Conservation (phyloP, 768 basidiomycete genomes). For the Tremella yokohamensis region DNA sequence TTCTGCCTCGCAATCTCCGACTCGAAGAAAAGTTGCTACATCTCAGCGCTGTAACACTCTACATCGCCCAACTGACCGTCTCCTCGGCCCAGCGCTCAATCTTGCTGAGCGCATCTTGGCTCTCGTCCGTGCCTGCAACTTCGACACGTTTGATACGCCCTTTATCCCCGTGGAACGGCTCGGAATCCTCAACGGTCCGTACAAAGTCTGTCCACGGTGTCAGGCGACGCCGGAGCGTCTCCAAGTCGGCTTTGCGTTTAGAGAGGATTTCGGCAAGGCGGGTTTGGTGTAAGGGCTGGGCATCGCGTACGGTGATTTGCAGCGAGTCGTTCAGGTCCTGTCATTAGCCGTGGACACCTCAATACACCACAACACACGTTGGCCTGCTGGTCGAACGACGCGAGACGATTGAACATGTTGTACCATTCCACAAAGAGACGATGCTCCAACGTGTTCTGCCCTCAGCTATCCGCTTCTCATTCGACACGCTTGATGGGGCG, state of each 20-base stretch:
- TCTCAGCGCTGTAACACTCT: not conserved
- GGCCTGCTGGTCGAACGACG: conserved; percentile 28
- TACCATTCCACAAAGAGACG: conserved; percentile 28
- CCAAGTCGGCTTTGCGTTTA: conserved; percentile 22
- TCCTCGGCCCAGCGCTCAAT: conserved; percentile 38
- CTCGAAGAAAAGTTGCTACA: conserved; percentile 1
- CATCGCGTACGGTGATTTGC: conserved; percentile 14
- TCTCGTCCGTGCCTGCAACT: conserved; percentile 5
- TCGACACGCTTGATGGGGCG: not conserved
- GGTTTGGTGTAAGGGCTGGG: conserved; percentile 14
- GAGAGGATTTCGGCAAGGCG: conserved; percentile 17
- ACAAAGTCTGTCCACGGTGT: conserved; percentile 25
- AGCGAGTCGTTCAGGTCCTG: conserved; percentile 21
- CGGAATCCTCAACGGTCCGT: conserved; percentile 1
- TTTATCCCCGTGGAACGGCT: not conserved
- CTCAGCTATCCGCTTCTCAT: conserved; percentile 4
- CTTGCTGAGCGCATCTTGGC: conserved; percentile 16
- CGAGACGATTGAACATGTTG: conserved; percentile 18
- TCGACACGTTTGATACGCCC: conserved; percentile 7
- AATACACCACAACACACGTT: conserved; percentile 19
- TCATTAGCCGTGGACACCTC: not conserved
- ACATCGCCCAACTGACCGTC: not conserved
- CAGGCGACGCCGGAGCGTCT: conserved; percentile 27
- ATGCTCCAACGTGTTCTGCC: conserved; percentile 35
- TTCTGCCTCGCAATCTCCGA: conserved; percentile 1